Conservation (phyloP, 2,329 filamentous ascomycete species). For the Aspergillus terreus region DNA sequence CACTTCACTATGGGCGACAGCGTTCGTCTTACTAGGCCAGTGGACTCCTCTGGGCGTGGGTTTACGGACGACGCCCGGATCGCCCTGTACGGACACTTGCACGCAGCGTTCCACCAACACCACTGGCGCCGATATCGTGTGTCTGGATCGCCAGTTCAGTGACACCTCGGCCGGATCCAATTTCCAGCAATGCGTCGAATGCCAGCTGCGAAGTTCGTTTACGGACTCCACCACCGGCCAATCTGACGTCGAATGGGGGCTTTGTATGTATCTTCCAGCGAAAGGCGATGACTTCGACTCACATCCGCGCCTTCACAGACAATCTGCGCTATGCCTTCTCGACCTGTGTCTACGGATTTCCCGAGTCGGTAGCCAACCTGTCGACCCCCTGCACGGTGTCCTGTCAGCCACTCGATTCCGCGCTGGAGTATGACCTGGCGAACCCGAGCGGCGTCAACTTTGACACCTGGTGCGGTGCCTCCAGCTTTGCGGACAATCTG, state of each 20-base stretch:
- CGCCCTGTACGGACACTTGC: constrained; percentile 37
- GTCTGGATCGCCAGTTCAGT: constrained; percentile 36
- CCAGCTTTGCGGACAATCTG: constrained; percentile 38
- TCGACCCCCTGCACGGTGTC: constrained; percentile 44
- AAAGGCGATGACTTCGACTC: background rate
- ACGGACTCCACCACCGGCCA: constrained; percentile 30
- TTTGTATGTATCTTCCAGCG: constrained; percentile 36
- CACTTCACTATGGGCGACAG: constrained; percentile 16
- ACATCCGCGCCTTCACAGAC: constrained; percentile 26
- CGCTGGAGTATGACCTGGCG: constrained; percentile 29
- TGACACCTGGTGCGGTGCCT: constrained; percentile 35
- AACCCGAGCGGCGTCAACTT: constrained; percentile 27
- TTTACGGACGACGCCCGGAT: constrained; percentile 32
- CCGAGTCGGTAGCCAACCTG: constrained; percentile 31
- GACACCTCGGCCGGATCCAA: constrained; percentile 28
- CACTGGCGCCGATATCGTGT: constrained; percentile 40
- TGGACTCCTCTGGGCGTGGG: constrained; percentile 20
- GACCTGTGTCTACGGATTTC: constrained; percentile 42
- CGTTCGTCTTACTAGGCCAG: constrained; percentile 17
- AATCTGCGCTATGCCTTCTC: constrained; percentile 45
- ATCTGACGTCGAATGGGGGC: constrained; percentile 44
- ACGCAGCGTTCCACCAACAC: constrained; percentile 30
- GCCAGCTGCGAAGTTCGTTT: constrained; percentile 39
- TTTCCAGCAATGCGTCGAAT: constrained; percentile 41
- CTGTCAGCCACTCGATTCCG: constrained; percentile 32